These are phyloP conservation scores for Populus hybrid DNA, from an alignment of 441 rosid species.

Conservation along the genomic window DNA sequence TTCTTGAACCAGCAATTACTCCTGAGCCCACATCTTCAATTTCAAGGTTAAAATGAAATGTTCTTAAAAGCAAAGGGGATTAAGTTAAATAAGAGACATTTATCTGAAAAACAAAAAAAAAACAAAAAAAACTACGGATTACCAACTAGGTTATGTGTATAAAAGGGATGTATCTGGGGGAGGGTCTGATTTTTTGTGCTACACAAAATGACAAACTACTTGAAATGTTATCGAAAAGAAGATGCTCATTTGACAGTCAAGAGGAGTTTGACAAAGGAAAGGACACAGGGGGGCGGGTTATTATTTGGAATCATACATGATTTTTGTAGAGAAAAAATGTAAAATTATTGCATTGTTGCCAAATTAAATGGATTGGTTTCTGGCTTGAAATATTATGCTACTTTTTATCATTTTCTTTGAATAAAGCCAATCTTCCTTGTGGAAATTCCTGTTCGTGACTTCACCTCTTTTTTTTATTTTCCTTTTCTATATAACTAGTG, in stretches of 20 bases:
- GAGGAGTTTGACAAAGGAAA: slow-evolving; percentile 23
- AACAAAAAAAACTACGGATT: not conserved
- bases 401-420: not conserved
- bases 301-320: slow-evolving; percentile 22
- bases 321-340: slow-evolving; percentile 29
- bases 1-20: slow-evolving; percentile 58
- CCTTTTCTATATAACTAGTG: too few species aligned
- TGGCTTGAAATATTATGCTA: slow-evolving; percentile 9
- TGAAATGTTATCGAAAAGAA: slow-evolving; percentile 30
- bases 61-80: too few species aligned
- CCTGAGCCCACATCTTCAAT: slow-evolving; percentile 49
- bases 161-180: slow-evolving; percentile 9
- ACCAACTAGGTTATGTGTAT: not conserved
- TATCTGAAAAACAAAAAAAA: not conserved
- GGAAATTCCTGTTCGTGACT: not conserved
- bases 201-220: slow-evolving; percentile 19
- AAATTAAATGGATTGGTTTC: slow-evolving; percentile 8
- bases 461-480: too few species aligned
- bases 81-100: not conserved
- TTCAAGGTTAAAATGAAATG: slow-evolving; percentile 39
- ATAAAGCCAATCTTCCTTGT: not conserved
- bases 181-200: slow-evolving; percentile 13
- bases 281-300: not conserved
- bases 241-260: slow-evolving; percentile 28
- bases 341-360: slow-evolving; percentile 18